These are phyloP conservation scores for Hamamelis virginiana DNA, from an alignment of 164 flowering plant genomes.

Conservation along the genomic window DNA sequence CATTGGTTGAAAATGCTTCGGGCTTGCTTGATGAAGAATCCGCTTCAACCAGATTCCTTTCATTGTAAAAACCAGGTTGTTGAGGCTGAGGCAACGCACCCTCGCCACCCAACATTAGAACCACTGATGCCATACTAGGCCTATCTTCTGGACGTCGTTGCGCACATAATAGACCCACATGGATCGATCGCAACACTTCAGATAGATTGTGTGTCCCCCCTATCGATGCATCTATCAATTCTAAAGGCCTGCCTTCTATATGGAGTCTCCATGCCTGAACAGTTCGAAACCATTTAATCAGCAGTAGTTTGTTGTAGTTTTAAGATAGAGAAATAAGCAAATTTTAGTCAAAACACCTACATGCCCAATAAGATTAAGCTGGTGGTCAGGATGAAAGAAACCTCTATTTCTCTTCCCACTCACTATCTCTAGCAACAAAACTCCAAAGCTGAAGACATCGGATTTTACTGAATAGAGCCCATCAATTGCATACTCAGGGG, in stretches of 20 bases:
- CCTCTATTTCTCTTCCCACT: slow-evolving; percentile 19
- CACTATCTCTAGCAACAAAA: slow-evolving; percentile 17
- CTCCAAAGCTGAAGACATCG: slow-evolving; percentile 22
- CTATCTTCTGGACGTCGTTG: slow-evolving; percentile 27
- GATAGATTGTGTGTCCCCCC: too few species aligned
- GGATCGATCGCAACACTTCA: slow-evolving; percentile 16
- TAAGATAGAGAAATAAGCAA: too few species aligned
- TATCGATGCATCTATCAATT: neutral
- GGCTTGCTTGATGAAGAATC: too few species aligned
- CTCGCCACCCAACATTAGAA: slow-evolving; percentile 19
- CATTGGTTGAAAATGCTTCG: too few species aligned
- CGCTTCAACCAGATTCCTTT: too few species aligned
- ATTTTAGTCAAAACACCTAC: neutral
- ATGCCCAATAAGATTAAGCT: slow-evolving; percentile 6
- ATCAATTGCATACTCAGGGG: slow-evolving; percentile 27
- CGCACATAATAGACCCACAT: slow-evolving; percentile 27
- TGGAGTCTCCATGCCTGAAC: slow-evolving; percentile 28
- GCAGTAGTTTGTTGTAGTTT: too few species aligned
- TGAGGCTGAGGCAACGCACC: too few species aligned
- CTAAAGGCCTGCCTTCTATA: slow-evolving; percentile 20
- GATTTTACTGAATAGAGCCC: slow-evolving; percentile 24
- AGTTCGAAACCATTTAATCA: too few species aligned
- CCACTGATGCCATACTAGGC: slow-evolving; percentile 24
- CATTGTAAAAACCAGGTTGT: too few species aligned
- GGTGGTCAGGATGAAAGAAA: slow-evolving; percentile 5